Evolutionary conservation across 371 early-diverging fungal species (phyloP).

Genomic region (Umbelopsis sp.): DNA sequence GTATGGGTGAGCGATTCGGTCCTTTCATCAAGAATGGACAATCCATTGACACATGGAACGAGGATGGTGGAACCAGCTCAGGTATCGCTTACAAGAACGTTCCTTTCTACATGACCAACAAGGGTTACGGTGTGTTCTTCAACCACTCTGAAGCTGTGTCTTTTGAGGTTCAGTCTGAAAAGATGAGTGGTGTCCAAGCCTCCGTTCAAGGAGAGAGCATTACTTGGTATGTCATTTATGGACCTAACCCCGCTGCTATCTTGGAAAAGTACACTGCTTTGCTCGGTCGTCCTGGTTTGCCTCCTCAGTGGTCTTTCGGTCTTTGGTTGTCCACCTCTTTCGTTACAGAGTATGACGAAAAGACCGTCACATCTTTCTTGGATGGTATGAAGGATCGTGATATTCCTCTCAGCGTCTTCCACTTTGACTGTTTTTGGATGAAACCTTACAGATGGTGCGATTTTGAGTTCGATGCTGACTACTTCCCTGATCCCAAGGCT

Average conservation of each 20-base stretch:
- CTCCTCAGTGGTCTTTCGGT: conserved; percentile 19
- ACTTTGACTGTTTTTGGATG: conserved; percentile 21
- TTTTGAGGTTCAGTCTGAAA: conserved; percentile 12
- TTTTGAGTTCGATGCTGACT: conserved; percentile 14
- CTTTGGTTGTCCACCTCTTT: conserved; percentile 18
- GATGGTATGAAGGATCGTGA: conserved; percentile 12
- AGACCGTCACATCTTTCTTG: conserved; percentile 13
- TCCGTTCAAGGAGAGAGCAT: conserved; percentile 14
- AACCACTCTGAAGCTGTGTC: conserved; percentile 16
- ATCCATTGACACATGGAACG: conserved; percentile 18
- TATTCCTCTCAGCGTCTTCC: conserved; percentile 16
- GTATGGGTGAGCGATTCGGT: conserved; percentile 12
- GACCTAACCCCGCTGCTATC: conserved; percentile 8
- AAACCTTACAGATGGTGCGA: conserved; percentile 17
- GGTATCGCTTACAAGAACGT: conserved; percentile 18
- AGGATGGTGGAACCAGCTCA: conserved; percentile 18
- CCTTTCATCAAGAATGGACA: conserved; percentile 17
- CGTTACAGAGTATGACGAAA: conserved; percentile 16
- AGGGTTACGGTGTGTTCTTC: conserved; percentile 17
- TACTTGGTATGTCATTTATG: conserved; percentile 15
- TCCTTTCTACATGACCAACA: conserved; percentile 19
- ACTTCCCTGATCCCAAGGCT: conserved; percentile 16
- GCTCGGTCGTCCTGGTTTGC: conserved; percentile 6
- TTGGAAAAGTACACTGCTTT: conserved; percentile 15
- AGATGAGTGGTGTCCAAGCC: neutral